Evolutionary conservation across 345 rosid genomes (phyloP).

Genomic region (Linum tenue): DNA sequence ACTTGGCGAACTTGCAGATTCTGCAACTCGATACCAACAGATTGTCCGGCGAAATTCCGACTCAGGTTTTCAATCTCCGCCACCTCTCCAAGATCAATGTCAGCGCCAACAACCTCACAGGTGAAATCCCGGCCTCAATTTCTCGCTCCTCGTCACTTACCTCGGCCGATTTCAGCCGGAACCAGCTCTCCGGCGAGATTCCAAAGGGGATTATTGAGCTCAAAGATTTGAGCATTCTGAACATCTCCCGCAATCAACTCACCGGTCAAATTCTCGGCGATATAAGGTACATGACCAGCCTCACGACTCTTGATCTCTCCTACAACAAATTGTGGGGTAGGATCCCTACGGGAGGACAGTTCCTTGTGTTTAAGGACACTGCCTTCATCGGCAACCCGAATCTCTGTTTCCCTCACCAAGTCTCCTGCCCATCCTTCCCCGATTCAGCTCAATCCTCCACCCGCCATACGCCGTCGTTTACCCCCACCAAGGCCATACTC

Average conservation of each 20-base stretch:
- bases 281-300: conserved; percentile 58
- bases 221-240: conserved; percentile 45
- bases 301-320: conserved; percentile 70
- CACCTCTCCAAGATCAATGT: conserved; percentile 37
- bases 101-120: conserved; percentile 49
- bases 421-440: conserved; percentile 29
- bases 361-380: conserved; percentile 54
- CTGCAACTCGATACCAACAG: conserved; percentile 45
- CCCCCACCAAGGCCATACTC: conserved; percentile 38
- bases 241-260: conserved; percentile 57
- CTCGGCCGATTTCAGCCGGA: conserved; percentile 58
- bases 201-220: conserved; percentile 43
- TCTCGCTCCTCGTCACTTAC: conserved; percentile 35
- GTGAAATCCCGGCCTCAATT: conserved; percentile 52
- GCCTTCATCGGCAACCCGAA: conserved; percentile 62
- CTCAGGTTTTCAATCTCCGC: conserved; percentile 40
- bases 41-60: conserved; percentile 47
- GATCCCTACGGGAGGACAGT: conserved; percentile 70
- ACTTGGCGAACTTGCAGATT: conserved; percentile 32
- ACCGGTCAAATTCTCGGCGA: conserved; percentile 60
- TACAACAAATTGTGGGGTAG: conserved; percentile 52
- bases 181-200: conserved; percentile 51
- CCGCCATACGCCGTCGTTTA: conserved; percentile 22
- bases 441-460: conserved; percentile 19
- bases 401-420: conserved; percentile 42